A percentile compares a stretch with the other conserved stretches of the same genome.
These are phyloP conservation scores for Zanthoxylum bungeanum DNA, from an alignment of 345 rosid genomes.

Conservation along the genomic window DNA sequence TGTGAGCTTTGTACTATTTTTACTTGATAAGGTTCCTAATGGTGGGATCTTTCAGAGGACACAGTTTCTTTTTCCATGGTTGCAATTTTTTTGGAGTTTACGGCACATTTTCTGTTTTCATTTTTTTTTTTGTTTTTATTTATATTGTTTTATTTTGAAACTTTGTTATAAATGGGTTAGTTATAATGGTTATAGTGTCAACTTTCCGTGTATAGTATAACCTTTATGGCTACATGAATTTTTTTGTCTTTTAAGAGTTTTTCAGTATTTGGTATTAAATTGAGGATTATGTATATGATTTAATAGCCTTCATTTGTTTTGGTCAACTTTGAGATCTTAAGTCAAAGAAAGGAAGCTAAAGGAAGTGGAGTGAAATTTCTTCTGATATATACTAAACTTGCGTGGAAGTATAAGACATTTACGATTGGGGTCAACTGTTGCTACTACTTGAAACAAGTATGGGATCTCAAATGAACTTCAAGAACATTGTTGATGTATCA, in stretches of 20 bases:
- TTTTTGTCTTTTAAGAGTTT: neutral
- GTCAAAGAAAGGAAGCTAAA: conserved; percentile 17
- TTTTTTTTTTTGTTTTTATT: neutral
- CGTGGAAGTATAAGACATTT: conserved; percentile 14
- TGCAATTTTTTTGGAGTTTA: conserved; percentile 3
- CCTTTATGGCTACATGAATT: neutral
- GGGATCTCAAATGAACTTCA: conserved; percentile 74
- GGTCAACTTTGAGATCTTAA: conserved; percentile 17
- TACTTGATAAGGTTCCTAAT: conserved; percentile 9
- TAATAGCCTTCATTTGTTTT: conserved; percentile 9
- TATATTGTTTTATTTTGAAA: neutral
- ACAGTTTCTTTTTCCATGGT: neutral
- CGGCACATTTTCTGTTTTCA: neutral
- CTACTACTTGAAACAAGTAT: conserved; percentile 24
- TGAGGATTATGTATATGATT: conserved; percentile 9
- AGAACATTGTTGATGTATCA: conserved; percentile 44
- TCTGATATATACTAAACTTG: conserved; percentile 14
- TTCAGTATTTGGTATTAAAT: neutral
- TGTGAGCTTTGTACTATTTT: conserved; percentile 14
- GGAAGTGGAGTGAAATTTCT: conserved; percentile 10
- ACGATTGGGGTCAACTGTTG: conserved; percentile 15
- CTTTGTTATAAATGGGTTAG: neutral
- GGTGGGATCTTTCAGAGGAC: neutral
- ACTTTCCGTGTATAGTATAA: neutral
- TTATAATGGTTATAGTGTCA: neutral